Evolutionary conservation across 2,329 filamentous ascomycete species (phyloP).

Genomic region (Fusarium sp.): DNA sequence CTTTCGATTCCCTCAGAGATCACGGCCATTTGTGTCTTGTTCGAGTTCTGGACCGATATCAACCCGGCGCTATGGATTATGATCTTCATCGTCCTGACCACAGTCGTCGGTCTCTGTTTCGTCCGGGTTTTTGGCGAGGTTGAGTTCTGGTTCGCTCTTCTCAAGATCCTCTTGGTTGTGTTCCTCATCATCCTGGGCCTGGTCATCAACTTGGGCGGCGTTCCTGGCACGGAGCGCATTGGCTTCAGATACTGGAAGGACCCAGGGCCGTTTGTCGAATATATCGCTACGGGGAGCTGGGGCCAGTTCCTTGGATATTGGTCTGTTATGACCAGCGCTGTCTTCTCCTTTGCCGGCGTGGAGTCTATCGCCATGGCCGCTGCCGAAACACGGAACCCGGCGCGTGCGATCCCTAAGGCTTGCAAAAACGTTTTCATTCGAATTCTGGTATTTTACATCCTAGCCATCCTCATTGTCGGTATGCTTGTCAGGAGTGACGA

Average conservation of each 20-base stretch:
- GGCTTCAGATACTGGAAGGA: constrained; percentile 55
- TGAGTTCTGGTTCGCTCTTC: constrained; percentile 62
- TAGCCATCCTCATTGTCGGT: constrained; percentile 77
- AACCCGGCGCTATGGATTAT: constrained; percentile 46
- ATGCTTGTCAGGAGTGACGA: constrained; percentile 71
- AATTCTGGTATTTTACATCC: constrained; percentile 71
- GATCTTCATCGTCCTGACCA: constrained; percentile 42
- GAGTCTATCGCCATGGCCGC: constrained; percentile 71
- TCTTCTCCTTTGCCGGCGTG: constrained; percentile 77
- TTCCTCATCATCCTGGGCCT: constrained; percentile 62
- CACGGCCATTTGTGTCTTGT: constrained; percentile 55
- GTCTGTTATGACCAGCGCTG: constrained; percentile 71
- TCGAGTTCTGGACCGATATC: constrained; percentile 54
- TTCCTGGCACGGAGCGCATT: constrained; percentile 40
- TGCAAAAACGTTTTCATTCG: constrained; percentile 69
- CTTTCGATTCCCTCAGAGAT: constrained; percentile 65
- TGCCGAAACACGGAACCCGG: constrained; percentile 68
- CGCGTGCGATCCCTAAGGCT: constrained; percentile 64
- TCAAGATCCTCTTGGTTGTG: constrained; percentile 65
- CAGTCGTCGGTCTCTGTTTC: constrained; percentile 57
- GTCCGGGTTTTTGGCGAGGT: constrained; percentile 62
- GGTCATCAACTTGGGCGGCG: constrained; percentile 46
- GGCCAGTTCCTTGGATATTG: constrained; percentile 76
- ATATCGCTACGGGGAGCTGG: constrained; percentile 67
- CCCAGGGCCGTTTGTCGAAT: constrained; percentile 75